These are phyloP conservation scores for Aureobasidium sp. DNA, from an alignment of 2,329 filamentous ascomycete genomes.

Conservation along the genomic window DNA sequence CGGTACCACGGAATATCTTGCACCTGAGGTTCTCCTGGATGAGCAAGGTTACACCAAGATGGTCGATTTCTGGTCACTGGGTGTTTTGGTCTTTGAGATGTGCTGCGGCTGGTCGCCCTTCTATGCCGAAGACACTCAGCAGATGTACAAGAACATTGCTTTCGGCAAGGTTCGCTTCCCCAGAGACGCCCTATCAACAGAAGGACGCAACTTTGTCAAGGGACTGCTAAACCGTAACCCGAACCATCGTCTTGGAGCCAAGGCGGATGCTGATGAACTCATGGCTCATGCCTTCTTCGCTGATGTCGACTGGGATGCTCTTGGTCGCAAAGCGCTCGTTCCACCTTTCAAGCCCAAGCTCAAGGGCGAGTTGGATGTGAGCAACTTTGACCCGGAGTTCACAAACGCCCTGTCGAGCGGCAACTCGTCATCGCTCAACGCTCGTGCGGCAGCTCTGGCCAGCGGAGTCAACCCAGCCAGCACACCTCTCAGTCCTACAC, in stretches of 20 bases:
- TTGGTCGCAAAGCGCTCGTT: constrained; percentile 83
- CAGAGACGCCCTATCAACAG: constrained; percentile 83
- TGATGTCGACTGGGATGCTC: constrained; percentile 84
- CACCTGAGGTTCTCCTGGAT: constrained; percentile 88
- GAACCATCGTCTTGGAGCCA: constrained; percentile 85
- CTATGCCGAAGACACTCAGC: constrained; percentile 96
- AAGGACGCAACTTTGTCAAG: constrained; percentile 97
- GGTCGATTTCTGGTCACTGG: constrained; percentile 99
- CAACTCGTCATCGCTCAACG: constrained; percentile 76
- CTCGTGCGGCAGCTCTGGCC: constrained; percentile 77
- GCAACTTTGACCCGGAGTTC: constrained; percentile 97
- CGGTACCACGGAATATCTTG: constrained; percentile 94
- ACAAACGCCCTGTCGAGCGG: constrained; percentile 86
- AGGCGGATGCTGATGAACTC: constrained; percentile 83
- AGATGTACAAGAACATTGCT: constrained; percentile 99
- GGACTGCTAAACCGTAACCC: constrained; percentile 94
- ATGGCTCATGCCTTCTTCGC: constrained; percentile 91
- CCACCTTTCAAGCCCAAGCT: constrained; percentile 97
- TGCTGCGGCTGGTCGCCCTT: constrained; percentile 99
- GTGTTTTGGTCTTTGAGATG: constrained; percentile 98
- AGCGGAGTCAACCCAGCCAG: constrained; percentile 73
- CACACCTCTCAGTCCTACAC: constrained; percentile 85
- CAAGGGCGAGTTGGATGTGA: constrained; percentile 91
- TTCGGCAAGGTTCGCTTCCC: constrained; percentile 98
- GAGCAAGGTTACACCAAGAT: constrained; percentile 99